Base-by-base conservation (phyloP, 176 grass and related monocot genomes). In the Oryza rufipogon region DNA sequence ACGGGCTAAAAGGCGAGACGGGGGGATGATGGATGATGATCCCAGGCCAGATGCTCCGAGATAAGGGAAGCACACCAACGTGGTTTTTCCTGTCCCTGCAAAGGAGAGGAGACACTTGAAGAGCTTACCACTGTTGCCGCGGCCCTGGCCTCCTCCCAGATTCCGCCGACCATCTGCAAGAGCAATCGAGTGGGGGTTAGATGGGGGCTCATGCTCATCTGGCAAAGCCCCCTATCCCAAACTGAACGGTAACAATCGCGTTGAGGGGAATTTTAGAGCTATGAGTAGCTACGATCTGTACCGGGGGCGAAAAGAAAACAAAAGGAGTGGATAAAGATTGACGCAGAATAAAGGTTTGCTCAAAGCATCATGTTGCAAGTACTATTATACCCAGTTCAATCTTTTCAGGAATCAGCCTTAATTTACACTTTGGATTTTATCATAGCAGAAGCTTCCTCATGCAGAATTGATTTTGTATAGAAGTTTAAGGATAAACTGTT, bases 151-250 rank as follows among this genome's bases (percentile, higher is more conserved):
- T 58, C 84, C 52, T 63, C 58, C 58, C 63, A 4, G 70, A 91
- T 87, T 87, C 76, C 67, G 22, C 82, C 82, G 82, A 88, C 74
- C 86, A 82, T 82, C 86, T 91, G 86, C 82, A 86, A 75, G 80
- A 65, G 70, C 33, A 48, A 76, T 87, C 41, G 4, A 91, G 85
- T 84, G 68, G 71, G 12, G 10, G 64, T 90, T 70, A 90, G 84
- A 83, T 19, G 47, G 47, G 34, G 64, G 64, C 11, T 77, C 74
- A 70, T 85, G 34, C 79, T 71, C 23, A 85, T 87, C 77, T 56
- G 66, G 54, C 44, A 63, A 58, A 58, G 4, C 54, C 48, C 25
- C 39, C 19, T 41, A 42, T 42, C 16, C 16, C 7, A 44, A 54
- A 82, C 65, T 63, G 85, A 81, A 61, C 25, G 32, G 76, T 86